Percentiles rank a stretch among this genome's conserved stretches.
These are phyloP conservation scores for Heliamphora pulchella DNA, from an alignment of 179 eudicot genomes.

Conservation along the genomic window DNA sequence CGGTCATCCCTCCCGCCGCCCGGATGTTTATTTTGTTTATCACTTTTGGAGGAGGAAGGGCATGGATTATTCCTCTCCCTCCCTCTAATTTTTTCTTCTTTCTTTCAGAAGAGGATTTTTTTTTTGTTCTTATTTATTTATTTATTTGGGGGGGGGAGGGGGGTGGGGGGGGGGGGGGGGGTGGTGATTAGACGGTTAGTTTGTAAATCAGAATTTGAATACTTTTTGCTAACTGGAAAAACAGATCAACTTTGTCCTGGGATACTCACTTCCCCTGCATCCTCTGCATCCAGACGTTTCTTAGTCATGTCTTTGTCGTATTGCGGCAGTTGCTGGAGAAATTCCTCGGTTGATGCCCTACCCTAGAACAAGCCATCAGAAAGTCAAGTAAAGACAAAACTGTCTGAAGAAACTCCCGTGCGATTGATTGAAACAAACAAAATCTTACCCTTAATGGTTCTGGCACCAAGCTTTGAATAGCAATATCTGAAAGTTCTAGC, in stretches of 20 bases:
- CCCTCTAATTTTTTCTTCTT: neutral
- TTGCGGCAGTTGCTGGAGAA: conserved; percentile 63
- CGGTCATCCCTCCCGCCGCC: too few relatives aligned
- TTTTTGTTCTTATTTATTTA: too few relatives aligned
- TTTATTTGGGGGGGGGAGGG: too few relatives aligned
- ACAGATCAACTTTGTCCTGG: too few relatives aligned
- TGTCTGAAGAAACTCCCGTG: neutral
- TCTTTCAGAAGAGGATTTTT: neutral
- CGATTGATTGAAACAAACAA: neutral
- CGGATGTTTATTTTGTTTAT: too few relatives aligned
- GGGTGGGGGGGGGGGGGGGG: neutral
- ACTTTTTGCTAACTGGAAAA: neutral
- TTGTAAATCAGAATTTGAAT: neutral
- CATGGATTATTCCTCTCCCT: neutral
- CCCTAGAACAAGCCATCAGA: conserved; percentile 32
- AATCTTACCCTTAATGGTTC: conserved; percentile 68
- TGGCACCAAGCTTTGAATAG: conserved; percentile 86
- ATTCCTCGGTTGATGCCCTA: conserved; percentile 66
- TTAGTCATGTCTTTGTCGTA: conserved; percentile 65
- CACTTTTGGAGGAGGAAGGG: too few relatives aligned
- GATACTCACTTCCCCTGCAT: conserved; percentile 69
- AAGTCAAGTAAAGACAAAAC: neutral
- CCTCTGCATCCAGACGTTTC: conserved; percentile 63
- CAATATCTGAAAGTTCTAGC: conserved; percentile 91
- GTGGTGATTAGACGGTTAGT: neutral